Conservation (phyloP, 1,284 basidiomycete genomes). For the Trichosporon asahii region DNA sequence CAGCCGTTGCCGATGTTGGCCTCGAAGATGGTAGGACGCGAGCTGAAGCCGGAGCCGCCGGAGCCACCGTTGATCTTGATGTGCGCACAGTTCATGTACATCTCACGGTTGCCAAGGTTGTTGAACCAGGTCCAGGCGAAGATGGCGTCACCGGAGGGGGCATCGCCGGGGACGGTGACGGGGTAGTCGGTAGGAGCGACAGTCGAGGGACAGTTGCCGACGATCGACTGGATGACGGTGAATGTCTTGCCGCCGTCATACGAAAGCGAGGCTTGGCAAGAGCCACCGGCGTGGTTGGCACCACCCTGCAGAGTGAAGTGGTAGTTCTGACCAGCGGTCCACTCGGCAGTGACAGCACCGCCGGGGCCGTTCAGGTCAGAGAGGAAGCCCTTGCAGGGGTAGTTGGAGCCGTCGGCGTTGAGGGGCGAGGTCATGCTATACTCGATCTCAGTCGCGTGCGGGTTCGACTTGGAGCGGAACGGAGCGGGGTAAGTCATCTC, state of each 20-base stretch:
- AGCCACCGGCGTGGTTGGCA: conserved; percentile 51
- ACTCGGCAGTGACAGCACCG: conserved; percentile 38
- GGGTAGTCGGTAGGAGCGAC: conserved; percentile 32
- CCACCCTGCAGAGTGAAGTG: conserved; percentile 43
- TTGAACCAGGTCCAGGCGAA: conserved; percentile 55
- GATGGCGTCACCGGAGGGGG: conserved; percentile 49
- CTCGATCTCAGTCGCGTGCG: conserved; percentile 41
- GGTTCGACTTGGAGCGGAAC: conserved; percentile 40
- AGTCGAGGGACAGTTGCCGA: conserved; percentile 47
- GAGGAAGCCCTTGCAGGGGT: conserved; percentile 53
- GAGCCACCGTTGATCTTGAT: conserved; percentile 47
- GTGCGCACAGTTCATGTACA: conserved; percentile 53
- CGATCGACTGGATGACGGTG: conserved; percentile 48
- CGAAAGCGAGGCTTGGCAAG: conserved; percentile 50
- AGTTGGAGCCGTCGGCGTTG: conserved; percentile 38
- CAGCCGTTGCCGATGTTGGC: conserved; percentile 51
- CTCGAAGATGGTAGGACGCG: conserved; percentile 46
- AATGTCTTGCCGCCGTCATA: conserved; percentile 52
- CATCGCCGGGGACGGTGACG: conserved; percentile 45
- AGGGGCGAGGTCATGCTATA: conserved; percentile 51
- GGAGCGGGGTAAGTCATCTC: conserved; percentile 45
- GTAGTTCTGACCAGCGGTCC: conserved; percentile 35
- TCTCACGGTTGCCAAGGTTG: conserved; percentile 45
- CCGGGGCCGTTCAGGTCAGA: conserved; percentile 23
- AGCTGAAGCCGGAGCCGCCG: conserved; percentile 16